Percentiles rank a stretch among this genome's conserved stretches.
These are phyloP conservation scores for Hymenoscyphus albidus DNA, from an alignment of 2,329 filamentous ascomycete genomes.

Conservation along the genomic window DNA sequence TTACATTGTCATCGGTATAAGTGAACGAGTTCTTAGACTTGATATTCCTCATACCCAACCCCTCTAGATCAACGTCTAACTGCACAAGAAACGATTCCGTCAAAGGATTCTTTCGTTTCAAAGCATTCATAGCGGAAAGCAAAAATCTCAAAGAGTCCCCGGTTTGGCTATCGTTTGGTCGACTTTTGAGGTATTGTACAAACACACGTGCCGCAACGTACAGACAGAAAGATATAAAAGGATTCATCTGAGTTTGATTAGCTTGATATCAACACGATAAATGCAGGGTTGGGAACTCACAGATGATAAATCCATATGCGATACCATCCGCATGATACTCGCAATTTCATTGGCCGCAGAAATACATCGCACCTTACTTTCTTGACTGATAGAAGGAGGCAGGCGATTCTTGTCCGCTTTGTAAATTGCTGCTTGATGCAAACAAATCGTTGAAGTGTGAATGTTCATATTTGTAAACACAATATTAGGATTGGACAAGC, in stretches of 20 bases:
- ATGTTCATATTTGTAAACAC: slow-evolving; percentile 97
- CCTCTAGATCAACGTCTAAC: slow-evolving; percentile 85
- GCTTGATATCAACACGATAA: neutral
- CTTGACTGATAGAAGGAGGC: slow-evolving; percentile 70
- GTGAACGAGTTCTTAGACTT: slow-evolving; percentile 53
- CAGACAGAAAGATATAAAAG: slow-evolving; percentile 90
- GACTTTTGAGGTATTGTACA: slow-evolving; percentile 91
- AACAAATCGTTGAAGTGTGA: slow-evolving; percentile 90
- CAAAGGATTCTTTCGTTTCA: slow-evolving; percentile 83
- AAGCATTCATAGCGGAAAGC: slow-evolving; percentile 80
- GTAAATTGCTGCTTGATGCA: slow-evolving; percentile 98
- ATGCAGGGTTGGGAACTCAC: slow-evolving; percentile 48
- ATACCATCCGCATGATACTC: slow-evolving; percentile 91
- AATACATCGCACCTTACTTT: slow-evolving; percentile 90
- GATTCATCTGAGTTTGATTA: slow-evolving; percentile 70
- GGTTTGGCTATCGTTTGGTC: slow-evolving; percentile 77
- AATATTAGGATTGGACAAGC: slow-evolving; percentile 74
- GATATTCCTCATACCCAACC: slow-evolving; percentile 59
- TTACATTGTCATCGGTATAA: slow-evolving; percentile 36
- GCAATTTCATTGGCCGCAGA: slow-evolving; percentile 91
- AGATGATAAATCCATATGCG: slow-evolving; percentile 77
- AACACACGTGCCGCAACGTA: slow-evolving; percentile 96
- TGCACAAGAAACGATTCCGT: slow-evolving; percentile 95
- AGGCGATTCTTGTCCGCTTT: slow-evolving; percentile 89
- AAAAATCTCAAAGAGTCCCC: slow-evolving; percentile 85